Percentiles rank a stretch among this genome's conserved stretches.
Evolutionary conservation across 2,329 filamentous ascomycete species (phyloP).

Genomic region (Aspergillus clavatus): DNA sequence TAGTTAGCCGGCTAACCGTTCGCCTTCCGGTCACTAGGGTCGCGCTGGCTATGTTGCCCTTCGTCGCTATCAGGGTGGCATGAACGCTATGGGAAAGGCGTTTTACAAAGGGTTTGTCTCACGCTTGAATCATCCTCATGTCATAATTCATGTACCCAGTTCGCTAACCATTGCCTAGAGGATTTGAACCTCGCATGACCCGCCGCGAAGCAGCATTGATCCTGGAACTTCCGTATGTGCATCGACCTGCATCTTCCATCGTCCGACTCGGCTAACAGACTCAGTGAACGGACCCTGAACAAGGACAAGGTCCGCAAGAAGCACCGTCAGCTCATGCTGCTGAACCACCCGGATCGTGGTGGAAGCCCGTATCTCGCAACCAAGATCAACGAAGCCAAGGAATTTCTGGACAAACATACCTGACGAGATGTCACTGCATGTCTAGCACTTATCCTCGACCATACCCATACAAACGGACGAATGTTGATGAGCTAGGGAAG

Average conservation of each 20-base stretch:
- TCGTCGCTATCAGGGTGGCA: constrained; percentile 64
- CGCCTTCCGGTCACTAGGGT: constrained; percentile 54
- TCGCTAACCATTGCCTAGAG: constrained; percentile 37
- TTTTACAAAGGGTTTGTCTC: constrained; percentile 76
- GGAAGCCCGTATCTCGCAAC: constrained; percentile 94
- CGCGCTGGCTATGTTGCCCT: constrained; percentile 88
- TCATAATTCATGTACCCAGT: background rate
- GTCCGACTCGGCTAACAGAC: constrained; percentile 8
- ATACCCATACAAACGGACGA: background rate
- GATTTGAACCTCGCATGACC: constrained; percentile 96
- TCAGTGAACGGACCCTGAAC: constrained; percentile 76
- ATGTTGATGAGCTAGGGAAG: background rate
- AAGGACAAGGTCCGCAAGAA: constrained; percentile 95
- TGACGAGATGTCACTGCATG: constrained; percentile 13
- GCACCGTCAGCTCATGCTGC: constrained; percentile 89
- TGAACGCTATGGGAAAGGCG: constrained; percentile 76
- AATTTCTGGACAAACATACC: constrained; percentile 75
- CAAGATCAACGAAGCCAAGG: constrained; percentile 98
- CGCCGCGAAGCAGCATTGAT: constrained; percentile 86
- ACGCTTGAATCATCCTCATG: background rate
- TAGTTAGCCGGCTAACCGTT: constrained; percentile 9
- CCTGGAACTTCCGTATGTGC: constrained; percentile 74
- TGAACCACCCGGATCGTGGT: constrained; percentile 96
- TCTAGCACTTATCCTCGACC: background rate
- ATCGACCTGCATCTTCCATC: background rate